A percentile compares a stretch with the other conserved stretches of the same genome.
Evolutionary conservation across 139 green algal genomes (phyloP).

Genomic region (Coccomyxa sp.): DNA sequence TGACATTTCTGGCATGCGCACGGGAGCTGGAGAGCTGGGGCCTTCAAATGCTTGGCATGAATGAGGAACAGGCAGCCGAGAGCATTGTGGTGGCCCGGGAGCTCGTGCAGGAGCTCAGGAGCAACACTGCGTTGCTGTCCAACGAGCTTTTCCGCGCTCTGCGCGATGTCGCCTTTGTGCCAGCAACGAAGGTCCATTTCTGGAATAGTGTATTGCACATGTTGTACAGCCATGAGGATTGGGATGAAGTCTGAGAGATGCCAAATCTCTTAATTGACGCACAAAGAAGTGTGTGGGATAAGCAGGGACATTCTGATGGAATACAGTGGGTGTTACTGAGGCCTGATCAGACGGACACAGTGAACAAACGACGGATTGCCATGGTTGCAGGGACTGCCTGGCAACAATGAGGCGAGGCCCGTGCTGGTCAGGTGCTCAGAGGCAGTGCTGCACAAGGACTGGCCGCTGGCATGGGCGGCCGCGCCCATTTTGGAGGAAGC

Average conservation of each 20-base stretch:
- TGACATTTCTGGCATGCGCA: background rate
- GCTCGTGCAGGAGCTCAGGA: background rate
- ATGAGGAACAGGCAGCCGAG: background rate
- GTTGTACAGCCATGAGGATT: no score
- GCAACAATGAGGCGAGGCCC: background rate
- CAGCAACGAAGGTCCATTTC: background rate
- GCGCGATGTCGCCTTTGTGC: conserved; percentile 13
- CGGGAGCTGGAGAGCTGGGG: background rate
- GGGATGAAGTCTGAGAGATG: no score
- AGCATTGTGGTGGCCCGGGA: background rate
- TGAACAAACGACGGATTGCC: no score
- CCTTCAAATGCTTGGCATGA: background rate
- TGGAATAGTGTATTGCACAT: no score
- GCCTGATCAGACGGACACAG: no score
- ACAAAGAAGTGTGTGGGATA: no score
- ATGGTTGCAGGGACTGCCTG: conserved; percentile 7
- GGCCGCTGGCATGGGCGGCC: conserved; percentile 52
- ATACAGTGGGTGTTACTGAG: no score
- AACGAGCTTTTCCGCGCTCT: background rate
- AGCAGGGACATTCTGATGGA: no score
- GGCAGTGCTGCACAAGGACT: conserved; percentile 40
- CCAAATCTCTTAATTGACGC: no score
- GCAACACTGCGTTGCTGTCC: background rate
- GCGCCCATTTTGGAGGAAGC: conserved; percentile 32
- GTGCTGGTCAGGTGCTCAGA: conserved; percentile 28